These are phyloP conservation scores for Dendrobium nobile DNA, from an alignment of 106 monocot species.

Conservation along the genomic window DNA sequence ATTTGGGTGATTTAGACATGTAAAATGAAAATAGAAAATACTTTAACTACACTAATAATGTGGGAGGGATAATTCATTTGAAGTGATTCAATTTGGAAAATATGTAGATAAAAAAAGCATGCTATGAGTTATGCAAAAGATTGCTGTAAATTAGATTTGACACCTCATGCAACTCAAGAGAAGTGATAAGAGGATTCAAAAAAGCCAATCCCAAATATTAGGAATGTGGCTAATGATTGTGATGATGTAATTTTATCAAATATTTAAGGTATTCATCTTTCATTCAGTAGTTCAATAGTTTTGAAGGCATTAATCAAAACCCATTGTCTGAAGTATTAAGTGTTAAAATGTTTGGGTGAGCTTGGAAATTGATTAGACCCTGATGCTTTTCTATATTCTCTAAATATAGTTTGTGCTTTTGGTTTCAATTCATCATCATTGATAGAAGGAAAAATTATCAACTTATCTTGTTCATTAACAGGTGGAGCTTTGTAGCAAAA, in stretches of 20 bases:
- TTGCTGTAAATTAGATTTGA: too few relatives aligned
- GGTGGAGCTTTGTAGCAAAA: conserved; percentile 64
- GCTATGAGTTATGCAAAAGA: too few relatives aligned
- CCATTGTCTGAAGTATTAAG: background rate
- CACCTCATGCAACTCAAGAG: background rate
- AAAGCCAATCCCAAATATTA: background rate
- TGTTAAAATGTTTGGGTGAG: background rate
- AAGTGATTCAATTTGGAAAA: background rate
- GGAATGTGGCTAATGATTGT: background rate
- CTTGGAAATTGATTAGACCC: background rate
- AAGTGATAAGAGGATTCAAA: background rate
- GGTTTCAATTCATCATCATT: background rate
- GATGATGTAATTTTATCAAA: background rate
- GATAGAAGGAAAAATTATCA: background rate
- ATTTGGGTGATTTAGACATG: background rate
- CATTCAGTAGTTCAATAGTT: conserved; percentile 2
- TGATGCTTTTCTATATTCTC: background rate
- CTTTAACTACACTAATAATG: background rate
- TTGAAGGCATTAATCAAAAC: background rate
- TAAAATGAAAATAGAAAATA: background rate
- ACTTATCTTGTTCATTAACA: conserved; percentile 15
- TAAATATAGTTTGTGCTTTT: background rate
- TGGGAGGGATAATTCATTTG: background rate
- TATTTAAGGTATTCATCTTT: background rate
- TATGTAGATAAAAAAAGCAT: background rate